phyloP scores from a whole-genome alignment of 352 stramenopile genomes.

The Peronospora farinosa region DNA sequence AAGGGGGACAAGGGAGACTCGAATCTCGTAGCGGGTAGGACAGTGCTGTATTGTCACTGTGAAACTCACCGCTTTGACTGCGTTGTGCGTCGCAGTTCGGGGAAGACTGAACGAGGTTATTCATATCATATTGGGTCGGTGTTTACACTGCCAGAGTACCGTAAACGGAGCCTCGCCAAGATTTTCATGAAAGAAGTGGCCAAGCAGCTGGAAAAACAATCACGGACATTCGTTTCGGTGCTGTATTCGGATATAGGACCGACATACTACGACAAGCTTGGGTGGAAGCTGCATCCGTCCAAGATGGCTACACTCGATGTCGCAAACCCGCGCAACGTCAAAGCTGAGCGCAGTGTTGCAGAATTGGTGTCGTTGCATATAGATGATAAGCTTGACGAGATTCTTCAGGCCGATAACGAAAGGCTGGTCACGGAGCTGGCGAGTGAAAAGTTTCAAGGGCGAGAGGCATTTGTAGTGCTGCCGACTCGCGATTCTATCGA shows the following conservation, averaged over 20 bases:
- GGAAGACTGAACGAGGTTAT: conserved; percentile 37
- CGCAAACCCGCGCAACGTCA: conserved; percentile 6
- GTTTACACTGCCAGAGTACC: conserved; percentile 49
- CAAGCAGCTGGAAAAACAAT: conserved; percentile 24
- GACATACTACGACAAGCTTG: conserved; percentile 54
- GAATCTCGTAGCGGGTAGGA: conserved; percentile 9
- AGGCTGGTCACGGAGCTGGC: conserved; percentile 30
- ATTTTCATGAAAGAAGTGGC: conserved; percentile 43
- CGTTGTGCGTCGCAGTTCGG: conserved; percentile 25
- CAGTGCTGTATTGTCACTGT: conserved; percentile 43
- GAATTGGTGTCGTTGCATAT: conserved; percentile 23
- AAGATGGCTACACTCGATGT: conserved; percentile 34
- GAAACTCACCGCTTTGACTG: conserved; percentile 58
- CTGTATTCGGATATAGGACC: conserved; percentile 68
- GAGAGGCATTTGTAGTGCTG: conserved; percentile 39
- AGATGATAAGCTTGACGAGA: conserved; percentile 31
- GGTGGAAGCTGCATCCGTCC: conserved; percentile 49
- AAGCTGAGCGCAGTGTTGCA: background rate
- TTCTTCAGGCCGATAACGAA: conserved; percentile 40
- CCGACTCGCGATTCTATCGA: conserved; percentile 52
- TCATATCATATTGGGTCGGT: conserved; percentile 63
- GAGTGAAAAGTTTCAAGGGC: conserved; percentile 18
- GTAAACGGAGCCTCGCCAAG: conserved; percentile 40
- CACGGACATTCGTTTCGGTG: conserved; percentile 34
- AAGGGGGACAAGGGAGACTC: conserved; percentile 12